Evolutionary conservation across 306 rosid genomes (phyloP), one percentile per base, ranked within the genome.

Genomic region (Carpinus viminea): DNA sequence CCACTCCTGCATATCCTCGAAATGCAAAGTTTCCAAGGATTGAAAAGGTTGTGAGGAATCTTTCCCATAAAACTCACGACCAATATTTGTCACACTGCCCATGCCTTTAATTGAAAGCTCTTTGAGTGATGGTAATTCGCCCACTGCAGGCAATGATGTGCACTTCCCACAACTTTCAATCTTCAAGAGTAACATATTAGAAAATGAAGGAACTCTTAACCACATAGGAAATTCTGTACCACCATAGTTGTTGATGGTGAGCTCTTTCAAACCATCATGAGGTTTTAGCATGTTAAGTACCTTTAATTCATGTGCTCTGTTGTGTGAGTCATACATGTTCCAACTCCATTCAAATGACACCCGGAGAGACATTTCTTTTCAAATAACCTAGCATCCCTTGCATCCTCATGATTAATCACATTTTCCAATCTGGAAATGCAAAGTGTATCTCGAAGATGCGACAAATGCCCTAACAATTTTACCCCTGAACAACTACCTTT

Each of bases 251-350:
- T 0, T 5, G 46, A 77, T 11, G 5, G 15, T 24, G n/a, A 65
- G 51, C 21, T 50, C 21, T 56, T 77, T 26, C 4, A 77, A 3
- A 0, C 18, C 69, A 0, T 17, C 26, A 3, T 28, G n/a, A 24
- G 75, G 80, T 16, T 9, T 15, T 54, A 77, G 72, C 47, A 5
- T 16, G 5, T 4, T 17, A 77, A 77, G 55, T 21, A 77, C n/a
- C 9, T 0, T 56, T 11, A 3, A 2, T 4, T 10, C 15, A 7
- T 10, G 17, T 15, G 6, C 50, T 11, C 2, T 20, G n/a, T n/a
- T n/a, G n/a, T n/a, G n/a, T n/a, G n/a, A n/a, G n/a, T n/a, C n/a
- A n/a, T n/a, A n/a, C n/a, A n/a, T 1, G 26, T 24, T 24, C 26
- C 26, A 24, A 24, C 0, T 0, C 26, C 26, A 24, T 0, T 24